phyloP scores from a whole-genome alignment of 2,329 filamentous ascomycete species.

The Apiospora arundinis region DNA sequence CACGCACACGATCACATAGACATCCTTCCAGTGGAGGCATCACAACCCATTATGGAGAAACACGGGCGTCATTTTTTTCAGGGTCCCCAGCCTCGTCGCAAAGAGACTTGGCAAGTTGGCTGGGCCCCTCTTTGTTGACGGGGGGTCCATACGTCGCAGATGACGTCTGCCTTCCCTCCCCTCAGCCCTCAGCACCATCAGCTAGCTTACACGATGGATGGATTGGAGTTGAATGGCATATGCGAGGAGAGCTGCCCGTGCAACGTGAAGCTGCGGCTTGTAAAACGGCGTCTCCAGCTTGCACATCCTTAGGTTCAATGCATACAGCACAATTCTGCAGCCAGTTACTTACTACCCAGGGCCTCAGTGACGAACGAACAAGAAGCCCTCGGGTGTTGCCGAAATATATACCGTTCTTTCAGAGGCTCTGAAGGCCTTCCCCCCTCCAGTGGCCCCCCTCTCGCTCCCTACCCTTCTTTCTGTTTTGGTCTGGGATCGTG shows the following conservation, averaged over 20 bases:
- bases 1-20: not conserved
- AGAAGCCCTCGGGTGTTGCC: not conserved
- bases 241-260: not conserved
- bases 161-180: not conserved
- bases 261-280: not conserved
- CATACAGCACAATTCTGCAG: not conserved
- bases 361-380: not conserved
- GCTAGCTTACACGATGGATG: not conserved
- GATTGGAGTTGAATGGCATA: not conserved
- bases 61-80: conserved; percentile 13
- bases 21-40: not conserved
- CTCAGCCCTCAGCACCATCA: not conserved
- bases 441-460: not conserved
- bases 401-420: not conserved
- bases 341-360: too few species aligned
- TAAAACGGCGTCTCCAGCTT: not conserved
- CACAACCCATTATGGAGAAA: conserved; percentile 11
- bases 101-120: conserved; percentile 10
- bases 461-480: not conserved
- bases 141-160: not conserved
- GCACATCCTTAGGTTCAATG: not conserved
- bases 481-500: not conserved
- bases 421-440: not conserved
- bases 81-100: conserved; percentile 17
- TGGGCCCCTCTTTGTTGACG: not conserved